Evolutionary conservation across 305 asterid genomes (phyloP), one percentile per base, ranked within the genome.

Genomic region (Fraxinus baroniana): DNA sequence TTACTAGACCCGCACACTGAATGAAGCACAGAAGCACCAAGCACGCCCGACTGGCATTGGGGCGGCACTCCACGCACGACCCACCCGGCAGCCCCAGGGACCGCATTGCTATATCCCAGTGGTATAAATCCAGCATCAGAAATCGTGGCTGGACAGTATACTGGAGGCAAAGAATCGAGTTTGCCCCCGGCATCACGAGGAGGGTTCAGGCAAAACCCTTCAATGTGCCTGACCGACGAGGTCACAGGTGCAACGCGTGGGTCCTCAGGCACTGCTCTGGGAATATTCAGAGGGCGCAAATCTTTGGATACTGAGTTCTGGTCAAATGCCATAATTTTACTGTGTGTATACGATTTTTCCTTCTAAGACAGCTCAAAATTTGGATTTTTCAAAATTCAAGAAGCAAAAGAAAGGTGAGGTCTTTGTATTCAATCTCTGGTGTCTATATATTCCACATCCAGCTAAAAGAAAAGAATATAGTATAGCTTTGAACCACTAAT

Each of bases 231-330:
- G 36, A 90, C 94, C 0, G 96, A 86, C 7, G 92, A 82, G 78
- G 94, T 81, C 66, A 81, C 90, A 5, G 97, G 86, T 0, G 90
- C 88, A 76, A 91, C 88, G 86, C 92, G 87, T 4, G 94, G 89
- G 75, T 96, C 98, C 80, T 96, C 98, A 0, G 86, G 81, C 86
- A 83, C 77, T 76, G 77, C 85, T 86, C 94, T 84, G 41, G 87
- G 87, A 28, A 92, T 87, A 86, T 92, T 95, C 79, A 95, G 76
- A 1, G 98, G 98, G 60, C 93, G 97, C 83, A 95, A 87, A 88
- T 91, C 94, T 84, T 88, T 90, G 57, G 97, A 94, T n/a, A 88
- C 57, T 35, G 91, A 90, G 87, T 87, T 94, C 88, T 89, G 97
- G 88, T 94, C 97, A 81, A 89, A 94, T 18, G 95, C 97, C 99